Evolutionary conservation across 441 rosid genomes (phyloP), one percentile per base, ranked within the genome.

Genomic region (Corymbia calophylla): DNA sequence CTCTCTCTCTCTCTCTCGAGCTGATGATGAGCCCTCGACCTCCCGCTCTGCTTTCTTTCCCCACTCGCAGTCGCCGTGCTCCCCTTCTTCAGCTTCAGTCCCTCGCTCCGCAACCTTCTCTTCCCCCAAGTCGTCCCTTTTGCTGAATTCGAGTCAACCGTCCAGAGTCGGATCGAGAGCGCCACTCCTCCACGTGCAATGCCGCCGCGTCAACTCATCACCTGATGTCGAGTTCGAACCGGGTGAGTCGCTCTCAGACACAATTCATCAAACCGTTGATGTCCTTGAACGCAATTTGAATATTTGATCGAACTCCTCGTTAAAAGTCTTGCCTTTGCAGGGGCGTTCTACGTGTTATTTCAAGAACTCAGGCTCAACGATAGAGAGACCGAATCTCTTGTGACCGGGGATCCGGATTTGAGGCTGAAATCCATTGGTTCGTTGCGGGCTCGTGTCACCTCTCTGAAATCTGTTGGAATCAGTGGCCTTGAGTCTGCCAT

Each of bases 321-420:
- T 92, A 39, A 66, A 66, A 48, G 90, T 89, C 73, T 84, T 89
- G 89, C 85, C 29, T 27, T 90, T 90, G 91, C 95, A 96, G 98
- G 91, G 49, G 44, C 91, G 81, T 48, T 93, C 39, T 89, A 90
- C 88, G 87, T 94, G 31, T 87, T 95, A 27, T 93, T 97, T 18
- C 93, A 89, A 87, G 95, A 87, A 89, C 64, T 94, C 48, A 96
- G 96, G 60, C 86, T 95, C 54, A 62, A 19, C 31, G 94, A 92
- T 39, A 5, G 44, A 39, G 44, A 39, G 44, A 5, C 44, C 44
- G 44, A 39, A 39, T 39, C 44, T 39, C 44, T 39, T 5, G 44
- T 39, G 44, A 39, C 44, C 44, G 5, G 44, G 44, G 44, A 39
- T 39, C 44, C 44, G 44, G 44, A 39, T 39, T 39, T 39, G 44